Evolutionary conservation across 257 asterid species (phyloP), one percentile per base, ranked within the genome.

Genomic region (Lycium ferocissimum): DNA sequence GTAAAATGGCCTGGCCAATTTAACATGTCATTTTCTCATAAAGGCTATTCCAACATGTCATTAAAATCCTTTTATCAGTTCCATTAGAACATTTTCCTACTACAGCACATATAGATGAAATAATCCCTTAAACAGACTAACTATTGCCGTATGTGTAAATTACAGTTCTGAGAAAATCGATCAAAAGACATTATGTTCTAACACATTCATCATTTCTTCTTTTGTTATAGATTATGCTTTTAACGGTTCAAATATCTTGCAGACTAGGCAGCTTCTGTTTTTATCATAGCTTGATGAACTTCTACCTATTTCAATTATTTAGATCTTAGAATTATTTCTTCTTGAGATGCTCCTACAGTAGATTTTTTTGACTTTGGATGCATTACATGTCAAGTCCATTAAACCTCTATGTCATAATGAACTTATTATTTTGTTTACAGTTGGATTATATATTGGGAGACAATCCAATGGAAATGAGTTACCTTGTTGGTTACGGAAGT

Each of bases 401-500:
- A 12, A 18, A 53, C 20, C 53, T 20, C 3, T 33, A 43, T n/a
- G 7, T 45, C 85, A 4, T 1, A 7, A 0, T 7, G 6, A 47
- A 14, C 45, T 14, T 38, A 9, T 51, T n/a, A 5, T 13, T 45
- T 13, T 70, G 35, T 59, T 33, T 47, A 22, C 62, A 91, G 93
- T 93, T 86, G 6, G 91, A 92, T 57, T 92, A 93, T 84, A 81
- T 89, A 7, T 58, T 93, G 51, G 97, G 92, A 35, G 47, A 84
- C 51, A 93, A 92, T 83, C 89, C 87, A 0, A 92, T 87, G 90
- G 73, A 89, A 51, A 87, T 88, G 86, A 93, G 95, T 63, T 92
- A 89, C 86, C 91, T 93, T 2, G 90, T 92, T 69, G 95, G 97
- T 26, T 90, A 88, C 26, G 94, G 94, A 12, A 84, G 83, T 62